A percentile compares a stretch with the other conserved stretches of the same genome.
Evolutionary conservation across 306 rosid species (phyloP).

Genomic region (Cicer pinnatifidum): DNA sequence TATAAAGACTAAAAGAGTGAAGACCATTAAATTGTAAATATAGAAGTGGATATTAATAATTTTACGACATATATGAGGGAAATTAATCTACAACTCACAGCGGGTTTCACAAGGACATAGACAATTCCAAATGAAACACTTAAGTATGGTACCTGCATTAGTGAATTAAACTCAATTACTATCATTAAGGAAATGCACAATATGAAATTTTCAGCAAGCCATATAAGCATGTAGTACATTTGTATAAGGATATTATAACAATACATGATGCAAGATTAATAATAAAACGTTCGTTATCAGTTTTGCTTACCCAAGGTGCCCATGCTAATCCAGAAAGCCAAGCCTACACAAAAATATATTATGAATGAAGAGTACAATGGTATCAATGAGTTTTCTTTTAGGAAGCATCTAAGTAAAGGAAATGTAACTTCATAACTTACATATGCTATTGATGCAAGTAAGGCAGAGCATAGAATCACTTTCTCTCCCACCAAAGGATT

Average conservation of each 20-base stretch:
- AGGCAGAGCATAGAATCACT: constrained; percentile 66
- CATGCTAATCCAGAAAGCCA: constrained; percentile 84
- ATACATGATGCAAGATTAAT: background rate
- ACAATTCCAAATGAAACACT: constrained; percentile 71
- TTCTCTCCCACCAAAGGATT: constrained; percentile 88
- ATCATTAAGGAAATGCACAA: background rate
- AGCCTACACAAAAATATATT: constrained; percentile 55
- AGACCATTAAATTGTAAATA: constrained; percentile 19
- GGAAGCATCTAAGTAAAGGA: constrained; percentile 19
- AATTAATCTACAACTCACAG: constrained; percentile 56
- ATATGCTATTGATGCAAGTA: constrained; percentile 80
- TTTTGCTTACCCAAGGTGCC: constrained; percentile 80
- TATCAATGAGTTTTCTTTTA: constrained; percentile 1
- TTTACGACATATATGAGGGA: background rate
- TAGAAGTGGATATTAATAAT: background rate
- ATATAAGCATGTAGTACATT: background rate
- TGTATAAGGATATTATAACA: constrained; percentile 16
- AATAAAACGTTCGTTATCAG: background rate
- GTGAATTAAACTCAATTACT: constrained; percentile 33
- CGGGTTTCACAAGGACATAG: constrained; percentile 73
- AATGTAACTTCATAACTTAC: constrained; percentile 62
- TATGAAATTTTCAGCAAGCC: constrained; percentile 17
- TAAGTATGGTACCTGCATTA: constrained; percentile 75
- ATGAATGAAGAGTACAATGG: background rate
- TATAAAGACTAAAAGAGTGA: background rate